A percentile compares a stretch with the other conserved stretches of the same genome.
Conservation (phyloP, 208 protist genomes). For the Leptomonas seymouri region DNA sequence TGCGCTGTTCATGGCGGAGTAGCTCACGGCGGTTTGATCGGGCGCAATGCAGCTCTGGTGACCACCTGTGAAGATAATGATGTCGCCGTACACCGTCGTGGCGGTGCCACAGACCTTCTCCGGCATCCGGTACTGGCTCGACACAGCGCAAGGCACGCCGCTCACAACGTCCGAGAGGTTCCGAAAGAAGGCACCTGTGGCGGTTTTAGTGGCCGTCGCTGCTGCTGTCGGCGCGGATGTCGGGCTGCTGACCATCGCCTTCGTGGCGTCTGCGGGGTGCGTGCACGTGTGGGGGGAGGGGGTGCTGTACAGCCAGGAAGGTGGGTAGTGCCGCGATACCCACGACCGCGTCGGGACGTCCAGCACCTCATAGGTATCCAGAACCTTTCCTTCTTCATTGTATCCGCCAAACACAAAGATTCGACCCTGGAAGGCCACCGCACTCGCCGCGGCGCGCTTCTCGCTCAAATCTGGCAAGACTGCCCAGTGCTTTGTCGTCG, state of each 20-base stretch:
- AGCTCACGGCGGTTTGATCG: conserved; percentile 36
- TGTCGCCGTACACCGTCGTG: conserved; percentile 29
- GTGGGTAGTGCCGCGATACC: conserved; percentile 21
- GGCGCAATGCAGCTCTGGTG: conserved; percentile 38
- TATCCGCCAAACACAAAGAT: conserved; percentile 63
- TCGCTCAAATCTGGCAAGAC: conserved; percentile 37
- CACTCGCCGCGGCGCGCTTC: conserved; percentile 38
- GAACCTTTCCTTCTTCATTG: conserved; percentile 33
- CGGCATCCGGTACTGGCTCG: conserved; percentile 38
- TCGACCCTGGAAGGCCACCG: conserved; percentile 23
- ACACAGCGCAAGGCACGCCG: background rate
- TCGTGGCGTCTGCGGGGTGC: background rate
- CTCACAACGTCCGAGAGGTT: background rate
- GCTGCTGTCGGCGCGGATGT: background rate
- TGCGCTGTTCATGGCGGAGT: conserved; percentile 41
- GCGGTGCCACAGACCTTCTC: conserved; percentile 39
- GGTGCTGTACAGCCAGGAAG: conserved; percentile 11
- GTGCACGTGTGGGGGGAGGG: background rate
- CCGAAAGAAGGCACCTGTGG: background rate
- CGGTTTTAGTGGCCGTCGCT: background rate
- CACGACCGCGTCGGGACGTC: conserved; percentile 36
- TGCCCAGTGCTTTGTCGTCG: conserved; percentile 37
- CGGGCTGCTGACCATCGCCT: background rate
- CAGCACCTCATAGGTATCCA: conserved; percentile 53
- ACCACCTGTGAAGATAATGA: conserved; percentile 40